These are phyloP conservation scores for Tetracladium setigerum DNA, from an alignment of 495 filamentous ascomycete species.

Conservation along the genomic window DNA sequence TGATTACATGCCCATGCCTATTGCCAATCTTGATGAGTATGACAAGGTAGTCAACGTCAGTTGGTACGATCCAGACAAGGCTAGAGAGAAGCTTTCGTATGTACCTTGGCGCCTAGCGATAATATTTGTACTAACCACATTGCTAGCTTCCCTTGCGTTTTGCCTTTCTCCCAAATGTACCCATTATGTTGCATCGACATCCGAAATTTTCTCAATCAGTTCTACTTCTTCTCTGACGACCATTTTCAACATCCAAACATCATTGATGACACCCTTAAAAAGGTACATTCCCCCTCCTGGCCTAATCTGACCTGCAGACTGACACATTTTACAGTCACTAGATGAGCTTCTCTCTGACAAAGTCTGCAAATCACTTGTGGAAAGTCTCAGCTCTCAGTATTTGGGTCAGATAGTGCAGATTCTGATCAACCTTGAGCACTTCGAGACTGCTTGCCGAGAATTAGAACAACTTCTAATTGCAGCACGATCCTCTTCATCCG, in stretches of 20 bases:
- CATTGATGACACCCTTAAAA: slow-evolving; percentile 82
- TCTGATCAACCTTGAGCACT: slow-evolving; percentile 93
- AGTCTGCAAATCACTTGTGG: slow-evolving; percentile 83
- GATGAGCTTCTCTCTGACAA: slow-evolving; percentile 85
- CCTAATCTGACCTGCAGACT: neutral
- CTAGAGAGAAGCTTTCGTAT: slow-evolving; percentile 67
- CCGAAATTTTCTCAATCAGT: slow-evolving; percentile 90
- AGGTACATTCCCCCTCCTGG: slow-evolving; percentile 33
- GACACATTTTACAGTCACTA: slow-evolving; percentile 42
- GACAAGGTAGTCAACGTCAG: slow-evolving; percentile 89
- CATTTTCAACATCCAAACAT: slow-evolving; percentile 81
- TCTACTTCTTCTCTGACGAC: slow-evolving; percentile 91
- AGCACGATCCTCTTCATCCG: slow-evolving; percentile 69
- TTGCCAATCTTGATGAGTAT: slow-evolving; percentile 81
- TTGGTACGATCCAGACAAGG: slow-evolving; percentile 82
- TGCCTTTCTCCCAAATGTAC: slow-evolving; percentile 99
- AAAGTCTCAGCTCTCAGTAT: slow-evolving; percentile 85
- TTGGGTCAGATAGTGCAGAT: slow-evolving; percentile 97
- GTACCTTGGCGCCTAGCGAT: slow-evolving; percentile 25
- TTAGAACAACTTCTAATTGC: slow-evolving; percentile 76
- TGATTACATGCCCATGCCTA: slow-evolving; percentile 99
- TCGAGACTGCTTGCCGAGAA: slow-evolving; percentile 84
- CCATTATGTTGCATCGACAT: slow-evolving; percentile 97
- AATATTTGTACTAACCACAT: neutral
- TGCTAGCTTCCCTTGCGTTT: slow-evolving; percentile 73